phyloP scores from a whole-genome alignment of 2,329 filamentous ascomycete genomes.

The Phialophora chinensis region DNA sequence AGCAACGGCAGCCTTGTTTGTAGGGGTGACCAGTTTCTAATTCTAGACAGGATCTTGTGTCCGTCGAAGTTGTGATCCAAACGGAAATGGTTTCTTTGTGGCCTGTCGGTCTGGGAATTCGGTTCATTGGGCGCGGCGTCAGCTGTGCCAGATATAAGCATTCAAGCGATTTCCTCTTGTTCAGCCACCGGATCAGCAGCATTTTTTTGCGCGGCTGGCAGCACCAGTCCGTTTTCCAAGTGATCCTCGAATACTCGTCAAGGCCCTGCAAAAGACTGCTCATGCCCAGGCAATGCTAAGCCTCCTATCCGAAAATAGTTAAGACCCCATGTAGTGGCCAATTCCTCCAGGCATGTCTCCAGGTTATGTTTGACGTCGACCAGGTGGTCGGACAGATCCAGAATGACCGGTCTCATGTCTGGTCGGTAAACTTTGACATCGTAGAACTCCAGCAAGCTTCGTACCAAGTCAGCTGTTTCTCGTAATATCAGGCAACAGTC shows the following conservation, averaged over 20 bases:
- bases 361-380: conserved; percentile 28
- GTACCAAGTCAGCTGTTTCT: conserved; percentile 31
- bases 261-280: conserved; percentile 4
- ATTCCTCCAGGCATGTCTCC: conserved; percentile 34
- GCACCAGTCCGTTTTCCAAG: background rate
- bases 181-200: background rate
- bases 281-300: conserved; percentile 23
- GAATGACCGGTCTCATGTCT: conserved; percentile 29
- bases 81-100: background rate
- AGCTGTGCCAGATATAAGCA: background rate
- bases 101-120: background rate
- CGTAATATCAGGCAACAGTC: conserved; percentile 2
- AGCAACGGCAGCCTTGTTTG: background rate
- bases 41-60: background rate
- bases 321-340: conserved; percentile 32
- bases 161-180: background rate
- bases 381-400: conserved; percentile 21
- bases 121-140: background rate
- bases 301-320: conserved; percentile 34
- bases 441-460: conserved; percentile 34
- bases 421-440: conserved; percentile 31
- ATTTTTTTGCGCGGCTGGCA: background rate
- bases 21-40: background rate
- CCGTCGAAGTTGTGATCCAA: background rate
- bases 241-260: background rate